phyloP scores from a whole-genome alignment of 225 moss, liverwort and hornwort species.

The Neckera pumila region DNA sequence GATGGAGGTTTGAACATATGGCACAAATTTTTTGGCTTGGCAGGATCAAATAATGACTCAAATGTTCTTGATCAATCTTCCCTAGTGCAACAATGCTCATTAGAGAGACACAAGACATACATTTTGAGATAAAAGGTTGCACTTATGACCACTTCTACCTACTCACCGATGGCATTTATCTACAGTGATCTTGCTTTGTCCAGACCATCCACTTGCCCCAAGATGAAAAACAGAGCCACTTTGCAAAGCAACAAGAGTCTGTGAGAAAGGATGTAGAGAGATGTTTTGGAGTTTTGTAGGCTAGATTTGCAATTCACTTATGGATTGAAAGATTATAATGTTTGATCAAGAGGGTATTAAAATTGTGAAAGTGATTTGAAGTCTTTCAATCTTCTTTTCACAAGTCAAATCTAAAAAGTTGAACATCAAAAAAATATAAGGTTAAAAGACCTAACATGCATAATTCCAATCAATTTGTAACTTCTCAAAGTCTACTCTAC shows the following conservation, averaged over 20 bases:
- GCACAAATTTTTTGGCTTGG: neutral
- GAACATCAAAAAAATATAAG: no score
- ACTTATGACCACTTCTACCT: fast-evolving
- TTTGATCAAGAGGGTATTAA: no score
- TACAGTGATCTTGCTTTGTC: neutral
- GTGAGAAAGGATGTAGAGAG: neutral
- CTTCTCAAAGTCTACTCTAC: no score
- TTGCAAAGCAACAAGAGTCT: neutral
- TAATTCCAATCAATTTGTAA: no score
- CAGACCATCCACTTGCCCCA: neutral
- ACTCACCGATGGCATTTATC: neutral
- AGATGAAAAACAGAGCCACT: neutral
- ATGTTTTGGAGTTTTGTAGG: neutral
- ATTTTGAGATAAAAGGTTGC: neutral
- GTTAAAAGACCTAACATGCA: no score
- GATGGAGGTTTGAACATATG: neutral
- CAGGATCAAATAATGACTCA: neutral
- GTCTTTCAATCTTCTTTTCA: no score
- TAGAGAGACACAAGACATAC: fast-evolving
- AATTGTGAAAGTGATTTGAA: no score
- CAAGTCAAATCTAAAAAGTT: no score
- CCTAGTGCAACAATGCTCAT: fast-evolving
- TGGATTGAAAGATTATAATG: no score
- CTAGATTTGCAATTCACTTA: neutral
- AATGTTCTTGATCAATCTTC: neutral